Evolutionary conservation across 768 basidiomycete genomes (phyloP).

Genomic region (Hysterangium stoloniferum): DNA sequence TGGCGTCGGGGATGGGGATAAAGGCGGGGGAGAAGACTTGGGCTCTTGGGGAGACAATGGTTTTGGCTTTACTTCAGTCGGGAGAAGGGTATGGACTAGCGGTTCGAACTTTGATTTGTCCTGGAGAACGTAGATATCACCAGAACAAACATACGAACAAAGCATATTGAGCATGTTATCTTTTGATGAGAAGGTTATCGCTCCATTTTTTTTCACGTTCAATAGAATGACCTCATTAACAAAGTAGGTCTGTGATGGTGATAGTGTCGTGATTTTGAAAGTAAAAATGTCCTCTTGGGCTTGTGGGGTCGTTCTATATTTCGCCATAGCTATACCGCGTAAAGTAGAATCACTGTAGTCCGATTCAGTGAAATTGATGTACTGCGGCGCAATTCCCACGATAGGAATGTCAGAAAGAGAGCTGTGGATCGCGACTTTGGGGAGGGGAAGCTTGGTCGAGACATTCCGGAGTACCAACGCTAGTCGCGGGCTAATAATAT

Average conservation of each 20-base stretch:
- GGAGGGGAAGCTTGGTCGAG: too few species aligned
- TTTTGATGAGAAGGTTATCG: background rate
- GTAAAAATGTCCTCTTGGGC: slow-evolving; percentile 23
- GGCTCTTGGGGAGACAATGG: too few species aligned
- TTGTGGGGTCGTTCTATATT: slow-evolving; percentile 7
- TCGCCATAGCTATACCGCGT: slow-evolving; percentile 1
- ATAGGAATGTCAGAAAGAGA: too few species aligned
- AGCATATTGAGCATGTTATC: background rate
- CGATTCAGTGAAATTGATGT: background rate
- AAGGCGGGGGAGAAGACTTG: too few species aligned
- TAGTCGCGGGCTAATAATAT: slow-evolving; percentile 29
- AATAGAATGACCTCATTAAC: background rate
- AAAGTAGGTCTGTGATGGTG: background rate
- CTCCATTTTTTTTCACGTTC: background rate
- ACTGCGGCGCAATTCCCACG: slow-evolving; percentile 19
- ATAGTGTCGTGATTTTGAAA: slow-evolving; percentile 26
- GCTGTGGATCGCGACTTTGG: too few species aligned
- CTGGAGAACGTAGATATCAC: too few species aligned
- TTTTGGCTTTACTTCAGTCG: too few species aligned
- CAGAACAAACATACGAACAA: too few species aligned
- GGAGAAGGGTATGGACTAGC: too few species aligned
- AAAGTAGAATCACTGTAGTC: slow-evolving; percentile 13
- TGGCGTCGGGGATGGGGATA: too few species aligned
- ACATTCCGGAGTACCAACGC: too few species aligned
- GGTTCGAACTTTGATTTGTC: too few species aligned